phyloP scores from a whole-genome alignment of 108 stramenopile species.

The Conticribra guillardii region DNA sequence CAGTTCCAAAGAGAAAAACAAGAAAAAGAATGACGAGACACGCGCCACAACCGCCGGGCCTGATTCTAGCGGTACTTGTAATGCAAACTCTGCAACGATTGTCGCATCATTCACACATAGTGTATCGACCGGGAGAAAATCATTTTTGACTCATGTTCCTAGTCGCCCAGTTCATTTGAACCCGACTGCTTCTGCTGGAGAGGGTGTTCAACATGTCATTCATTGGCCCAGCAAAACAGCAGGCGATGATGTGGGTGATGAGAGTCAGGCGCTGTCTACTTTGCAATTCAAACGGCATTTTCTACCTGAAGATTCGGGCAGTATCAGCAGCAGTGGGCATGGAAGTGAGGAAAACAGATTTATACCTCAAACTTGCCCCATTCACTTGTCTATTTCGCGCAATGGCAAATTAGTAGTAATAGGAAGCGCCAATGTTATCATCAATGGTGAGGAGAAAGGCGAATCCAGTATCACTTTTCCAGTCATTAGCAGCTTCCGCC shows the following conservation, averaged over 20 bases:
- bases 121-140: conserved; percentile 2
- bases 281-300: conserved; percentile 30
- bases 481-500: conserved; percentile 3
- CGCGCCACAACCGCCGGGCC: not conserved
- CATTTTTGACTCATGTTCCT: conserved; percentile 38
- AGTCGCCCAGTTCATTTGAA: conserved; percentile 18
- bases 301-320: not conserved
- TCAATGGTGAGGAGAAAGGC: conserved; percentile 30
- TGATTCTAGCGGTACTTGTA: not conserved
- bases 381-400: conserved; percentile 22
- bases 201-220: conserved; percentile 2
- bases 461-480: conserved; percentile 11
- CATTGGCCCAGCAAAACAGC: conserved; percentile 15
- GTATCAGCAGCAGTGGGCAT: not conserved
- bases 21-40: conserved; percentile 4
- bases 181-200: not conserved
- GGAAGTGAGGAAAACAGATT: not conserved
- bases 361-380: conserved; percentile 38
- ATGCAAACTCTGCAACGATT: conserved; percentile 7
- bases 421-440: conserved; percentile 17
- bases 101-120: conserved; percentile 35
- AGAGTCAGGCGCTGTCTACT: conserved; percentile 21
- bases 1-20: conserved; percentile 8
- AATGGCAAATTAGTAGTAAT: conserved; percentile 20
- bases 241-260: not conserved